phyloP scores from a whole-genome alignment of 495 filamentous ascomycete genomes.

The Penicillium atrosanguineum region DNA sequence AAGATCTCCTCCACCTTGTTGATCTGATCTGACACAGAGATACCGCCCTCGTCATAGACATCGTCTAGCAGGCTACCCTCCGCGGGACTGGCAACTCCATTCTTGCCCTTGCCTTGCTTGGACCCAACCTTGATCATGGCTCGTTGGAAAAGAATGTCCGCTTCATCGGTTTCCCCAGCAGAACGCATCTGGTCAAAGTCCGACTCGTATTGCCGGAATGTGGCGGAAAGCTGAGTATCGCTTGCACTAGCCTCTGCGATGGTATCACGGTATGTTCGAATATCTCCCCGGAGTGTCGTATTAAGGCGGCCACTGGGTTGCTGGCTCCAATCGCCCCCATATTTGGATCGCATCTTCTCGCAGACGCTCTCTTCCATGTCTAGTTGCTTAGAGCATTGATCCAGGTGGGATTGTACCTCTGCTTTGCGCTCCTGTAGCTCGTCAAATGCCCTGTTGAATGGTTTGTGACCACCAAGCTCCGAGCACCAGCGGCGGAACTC shows the following conservation, averaged over 20 bases:
- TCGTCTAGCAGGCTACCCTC: constrained; percentile 86
- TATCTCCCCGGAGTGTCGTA: constrained; percentile 79
- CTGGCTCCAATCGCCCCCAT: constrained; percentile 93
- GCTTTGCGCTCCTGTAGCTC: constrained; percentile 73
- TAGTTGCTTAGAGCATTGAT: constrained; percentile 77
- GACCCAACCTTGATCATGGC: constrained; percentile 70
- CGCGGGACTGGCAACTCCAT: constrained; percentile 60
- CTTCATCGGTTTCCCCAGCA: constrained; percentile 84
- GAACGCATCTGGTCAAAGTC: constrained; percentile 96
- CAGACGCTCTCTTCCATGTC: constrained; percentile 97
- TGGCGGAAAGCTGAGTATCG: constrained; percentile 80
- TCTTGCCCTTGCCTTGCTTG: constrained; percentile 59
- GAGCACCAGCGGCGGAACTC: constrained; percentile 93
- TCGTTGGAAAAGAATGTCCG: constrained; percentile 83
- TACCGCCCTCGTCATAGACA: constrained; percentile 76
- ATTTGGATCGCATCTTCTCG: constrained; percentile 99
- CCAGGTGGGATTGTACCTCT: constrained; percentile 65
- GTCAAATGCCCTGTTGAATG: constrained; percentile 73
- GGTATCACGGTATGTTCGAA: constrained; percentile 80
- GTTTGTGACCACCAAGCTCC: constrained; percentile 80
- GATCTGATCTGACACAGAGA: constrained; percentile 88
- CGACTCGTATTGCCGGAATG: constrained; percentile 75
- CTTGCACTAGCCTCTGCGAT: constrained; percentile 86
- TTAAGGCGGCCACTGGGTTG: constrained; percentile 90
- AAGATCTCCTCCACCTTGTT: constrained; percentile 84